These are phyloP conservation scores for Thalassiosira profunda DNA, from an alignment of 108 stramenopile genomes.

Conservation along the genomic window DNA sequence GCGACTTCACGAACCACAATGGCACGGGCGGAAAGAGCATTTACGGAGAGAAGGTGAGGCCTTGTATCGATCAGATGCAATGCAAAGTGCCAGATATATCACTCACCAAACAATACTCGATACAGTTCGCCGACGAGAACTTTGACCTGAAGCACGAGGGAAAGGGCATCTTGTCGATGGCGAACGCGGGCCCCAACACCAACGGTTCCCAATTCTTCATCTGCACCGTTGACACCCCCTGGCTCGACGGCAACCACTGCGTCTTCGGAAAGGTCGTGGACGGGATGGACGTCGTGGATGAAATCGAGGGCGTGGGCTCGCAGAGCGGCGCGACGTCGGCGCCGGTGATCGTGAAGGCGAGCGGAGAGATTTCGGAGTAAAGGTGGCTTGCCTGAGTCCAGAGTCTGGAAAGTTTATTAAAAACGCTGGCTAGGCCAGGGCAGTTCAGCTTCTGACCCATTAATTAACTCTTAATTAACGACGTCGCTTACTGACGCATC, in stretches of 20 bases:
- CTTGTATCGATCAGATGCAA: not conserved
- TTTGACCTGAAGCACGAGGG: slow-evolving; percentile 90
- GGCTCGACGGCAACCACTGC: slow-evolving; percentile 93
- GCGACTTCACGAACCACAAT: slow-evolving; percentile 96
- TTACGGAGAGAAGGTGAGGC: slow-evolving; percentile 50
- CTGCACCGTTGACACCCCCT: slow-evolving; percentile 93
- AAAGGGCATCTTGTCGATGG: slow-evolving; percentile 82
- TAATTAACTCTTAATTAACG: too few species aligned
- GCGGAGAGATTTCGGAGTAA: slow-evolving; percentile 68
- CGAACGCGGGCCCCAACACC: slow-evolving; percentile 90
- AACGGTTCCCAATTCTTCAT: slow-evolving; percentile 89
- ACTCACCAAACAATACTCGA: slow-evolving; percentile 33
- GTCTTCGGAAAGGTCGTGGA: slow-evolving; percentile 90
- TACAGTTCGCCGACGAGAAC: slow-evolving; percentile 94
- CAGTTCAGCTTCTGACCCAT: too few species aligned
- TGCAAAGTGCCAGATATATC: not conserved
- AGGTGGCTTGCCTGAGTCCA: too few species aligned
- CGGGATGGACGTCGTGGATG: slow-evolving; percentile 88
- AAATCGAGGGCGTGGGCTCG: slow-evolving; percentile 86
- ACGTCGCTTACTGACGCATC: too few species aligned
- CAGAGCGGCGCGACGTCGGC: slow-evolving; percentile 68
- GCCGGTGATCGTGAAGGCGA: slow-evolving; percentile 80
- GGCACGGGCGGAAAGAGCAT: slow-evolving; percentile 93
- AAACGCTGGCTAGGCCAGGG: too few species aligned
- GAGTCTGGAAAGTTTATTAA: too few species aligned